These are phyloP conservation scores for Omphalotus olearius DNA, from an alignment of 1,284 basidiomycete genomes.

Conservation along the genomic window DNA sequence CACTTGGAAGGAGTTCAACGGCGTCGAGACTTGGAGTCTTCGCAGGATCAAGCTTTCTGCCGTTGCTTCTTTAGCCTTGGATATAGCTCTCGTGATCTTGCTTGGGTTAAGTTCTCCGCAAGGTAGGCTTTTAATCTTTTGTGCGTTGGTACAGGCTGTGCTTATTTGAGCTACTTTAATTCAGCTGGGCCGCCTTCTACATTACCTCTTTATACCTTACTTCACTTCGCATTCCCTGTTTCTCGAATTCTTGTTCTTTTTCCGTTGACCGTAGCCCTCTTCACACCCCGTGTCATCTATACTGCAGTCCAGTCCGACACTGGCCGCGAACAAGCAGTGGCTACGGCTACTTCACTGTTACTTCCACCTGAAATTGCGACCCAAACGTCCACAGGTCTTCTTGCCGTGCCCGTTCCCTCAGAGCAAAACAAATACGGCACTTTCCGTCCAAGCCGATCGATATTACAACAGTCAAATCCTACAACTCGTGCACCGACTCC, in stretches of 20 bases:
- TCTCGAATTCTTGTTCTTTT: constrained; percentile 62
- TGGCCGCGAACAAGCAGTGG: constrained; percentile 31
- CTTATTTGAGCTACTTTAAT: neutral
- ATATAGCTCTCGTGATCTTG: constrained; percentile 54
- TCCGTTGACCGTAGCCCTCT: constrained; percentile 52
- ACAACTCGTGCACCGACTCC: constrained; percentile 61
- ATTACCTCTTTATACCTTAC: constrained; percentile 32
- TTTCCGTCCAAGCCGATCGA: constrained; percentile 50
- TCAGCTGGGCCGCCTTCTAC: constrained; percentile 22
- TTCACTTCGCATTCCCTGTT: constrained; percentile 60
- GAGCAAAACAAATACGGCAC: constrained; percentile 71
- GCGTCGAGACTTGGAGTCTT: constrained; percentile 66
- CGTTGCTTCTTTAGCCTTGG: constrained; percentile 48
- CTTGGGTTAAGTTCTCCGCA: constrained; percentile 38
- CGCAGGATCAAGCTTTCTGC: constrained; percentile 53
- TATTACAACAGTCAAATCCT: constrained; percentile 46
- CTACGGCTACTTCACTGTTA: constrained; percentile 49
- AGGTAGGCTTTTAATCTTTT: constrained; percentile 30
- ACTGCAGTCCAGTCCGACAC: constrained; percentile 41
- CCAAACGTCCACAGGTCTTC: constrained; percentile 42
- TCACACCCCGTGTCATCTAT: constrained; percentile 60
- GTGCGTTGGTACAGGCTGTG: neutral
- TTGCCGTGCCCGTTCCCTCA: constrained; percentile 32
- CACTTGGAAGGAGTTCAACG: constrained; percentile 71
- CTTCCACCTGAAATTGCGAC: constrained; percentile 40